Evolutionary conservation across 331 rosid genomes (phyloP), one percentile per base, ranked within the genome.

Genomic region (Quercus tomentella): DNA sequence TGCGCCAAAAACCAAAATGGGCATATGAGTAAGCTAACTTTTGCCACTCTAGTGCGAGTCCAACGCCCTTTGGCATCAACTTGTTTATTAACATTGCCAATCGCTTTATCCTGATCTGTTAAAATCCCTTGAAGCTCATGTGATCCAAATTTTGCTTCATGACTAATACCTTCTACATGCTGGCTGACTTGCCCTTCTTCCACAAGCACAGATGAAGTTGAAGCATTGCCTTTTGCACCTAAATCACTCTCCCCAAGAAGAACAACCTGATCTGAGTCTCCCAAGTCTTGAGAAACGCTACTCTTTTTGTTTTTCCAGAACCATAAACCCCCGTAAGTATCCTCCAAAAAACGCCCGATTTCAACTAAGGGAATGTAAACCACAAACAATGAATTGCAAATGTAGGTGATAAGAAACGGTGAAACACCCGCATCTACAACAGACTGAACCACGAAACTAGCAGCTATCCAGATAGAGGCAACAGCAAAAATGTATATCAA

Each of bases 401-500:
- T 83, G 79, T 96, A 96, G 10, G 99, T 96, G 61, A 96, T 82
- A 65, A 96, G 93, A 74, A 96, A 96, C 4, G 99, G 98, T 56
- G 99, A 88, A 20, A 93, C 96, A 77, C 98, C 98, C 9, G 79
- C 92, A 82, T 96, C 98, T 35, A 93, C 97, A 75, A 93, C 99
- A 20, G 98, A 93, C 84, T 96, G 99, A 52, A 96, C 99, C 61
- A 93, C 98, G 84, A 90, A 91, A 81, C 99, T 91, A 45, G 99
- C 98, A 86, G 99, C 97, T 87, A 96, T 91, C 99, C 99, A 93
- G 56, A 96, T 96, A 18, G 92, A 83, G 41, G 98, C 98, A 80
- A 96, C 99, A 16, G 91, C 83, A 81, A 91, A 58, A 80, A 95
- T 91, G 72, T 91, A 95, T 56, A 77, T 60, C 90, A 95, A 87